Base-by-base conservation (phyloP, 805 yeast species). In the Ogataea kodamae region DNA sequence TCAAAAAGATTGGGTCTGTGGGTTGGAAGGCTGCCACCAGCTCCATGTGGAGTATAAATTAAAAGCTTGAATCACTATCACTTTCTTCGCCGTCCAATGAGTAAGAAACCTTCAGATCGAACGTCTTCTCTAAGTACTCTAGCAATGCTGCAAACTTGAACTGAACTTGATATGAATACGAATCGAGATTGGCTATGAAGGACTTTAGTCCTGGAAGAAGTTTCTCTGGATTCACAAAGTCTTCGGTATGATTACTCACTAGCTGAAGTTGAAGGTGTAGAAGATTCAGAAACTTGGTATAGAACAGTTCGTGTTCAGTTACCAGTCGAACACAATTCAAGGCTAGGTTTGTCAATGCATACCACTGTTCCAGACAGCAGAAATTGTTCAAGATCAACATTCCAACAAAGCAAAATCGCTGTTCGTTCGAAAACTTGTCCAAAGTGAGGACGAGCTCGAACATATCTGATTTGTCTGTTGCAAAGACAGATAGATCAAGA, bases 361-460 rank as follows among this genome's bases (percentile, higher is more conserved):
- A 64, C 89, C 89, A 82, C 45, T 81, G 88, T 13, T 72, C 59
- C 12, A 75, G 68, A 9, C 81, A 74, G 12, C 83, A 73, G 48
- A 72, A 71, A 52, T 81, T 83, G 10, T 81, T 84, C 42, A 81
- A 61, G 1, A 76, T 45, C 1, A 76, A 47, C 25, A 70, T 62
- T 35, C 70, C 59, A 1, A 78, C 31, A 40, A 67, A 81, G 2
- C 71, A 50, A 13, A 78, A 49, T 43, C 77, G 76, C 5, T 78
- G 48, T 46, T 82, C 87, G 2, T 76, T 75, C 5, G 77, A 40
- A 3, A 74, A 42, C 33, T 52, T 65, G 14, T 44, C 46, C 15
- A 61, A 61, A 25, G 53, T 67, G 9, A 42, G 38, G 1, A 42
- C 33, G 4, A 62, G 43, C 12, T 57, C 45, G 9, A 81, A 47